Conservation (phyloP, 805 yeast genomes). For the Kodamaea sagamina region DNA sequence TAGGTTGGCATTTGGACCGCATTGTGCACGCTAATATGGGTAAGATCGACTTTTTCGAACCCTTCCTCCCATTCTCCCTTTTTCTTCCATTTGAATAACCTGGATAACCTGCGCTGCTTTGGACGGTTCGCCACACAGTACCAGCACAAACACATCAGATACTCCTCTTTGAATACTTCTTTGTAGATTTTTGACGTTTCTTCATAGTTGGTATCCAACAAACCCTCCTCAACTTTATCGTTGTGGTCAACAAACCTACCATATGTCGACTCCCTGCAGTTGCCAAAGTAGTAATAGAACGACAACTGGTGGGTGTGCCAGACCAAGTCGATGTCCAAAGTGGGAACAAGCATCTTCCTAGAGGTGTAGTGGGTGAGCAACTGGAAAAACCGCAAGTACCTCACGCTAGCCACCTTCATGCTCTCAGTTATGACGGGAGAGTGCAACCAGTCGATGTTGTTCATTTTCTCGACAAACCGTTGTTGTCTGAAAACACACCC, state of each 20-base stretch:
- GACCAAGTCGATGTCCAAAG: slow-evolving; percentile 29
- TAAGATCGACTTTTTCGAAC: too few relatives aligned
- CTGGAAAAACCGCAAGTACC: slow-evolving; percentile 23
- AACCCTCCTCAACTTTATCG: slow-evolving; percentile 11
- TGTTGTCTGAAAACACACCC: slow-evolving; percentile 27
- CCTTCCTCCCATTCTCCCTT: not conserved
- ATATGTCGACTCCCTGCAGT: slow-evolving; percentile 19
- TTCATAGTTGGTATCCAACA: slow-evolving; percentile 10
- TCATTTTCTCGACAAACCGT: slow-evolving; percentile 24
- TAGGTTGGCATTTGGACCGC: slow-evolving; percentile 2
- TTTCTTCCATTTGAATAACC: slow-evolving; percentile 1
- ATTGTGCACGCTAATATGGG: slow-evolving; percentile 11
- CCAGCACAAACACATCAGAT: slow-evolving; percentile 17
- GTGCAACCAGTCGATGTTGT: slow-evolving; percentile 21
- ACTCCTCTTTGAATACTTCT: slow-evolving; percentile 12
- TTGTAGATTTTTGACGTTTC: slow-evolving; percentile 16
- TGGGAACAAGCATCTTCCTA: slow-evolving; percentile 22
- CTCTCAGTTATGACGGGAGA: slow-evolving; percentile 16
- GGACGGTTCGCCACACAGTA: slow-evolving; percentile 11
- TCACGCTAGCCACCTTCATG: slow-evolving; percentile 17
- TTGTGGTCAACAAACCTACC: slow-evolving; percentile 13
- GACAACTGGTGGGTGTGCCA: slow-evolving; percentile 33
- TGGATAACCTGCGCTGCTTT: not conserved
- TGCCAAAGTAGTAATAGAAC: slow-evolving; percentile 17
- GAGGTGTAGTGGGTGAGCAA: slow-evolving; percentile 6